A percentile compares a stretch with the other conserved stretches of the same genome.
Conservation (phyloP, 2,329 filamentous ascomycete species). For the Aspergillus oerlinghausenensis region DNA sequence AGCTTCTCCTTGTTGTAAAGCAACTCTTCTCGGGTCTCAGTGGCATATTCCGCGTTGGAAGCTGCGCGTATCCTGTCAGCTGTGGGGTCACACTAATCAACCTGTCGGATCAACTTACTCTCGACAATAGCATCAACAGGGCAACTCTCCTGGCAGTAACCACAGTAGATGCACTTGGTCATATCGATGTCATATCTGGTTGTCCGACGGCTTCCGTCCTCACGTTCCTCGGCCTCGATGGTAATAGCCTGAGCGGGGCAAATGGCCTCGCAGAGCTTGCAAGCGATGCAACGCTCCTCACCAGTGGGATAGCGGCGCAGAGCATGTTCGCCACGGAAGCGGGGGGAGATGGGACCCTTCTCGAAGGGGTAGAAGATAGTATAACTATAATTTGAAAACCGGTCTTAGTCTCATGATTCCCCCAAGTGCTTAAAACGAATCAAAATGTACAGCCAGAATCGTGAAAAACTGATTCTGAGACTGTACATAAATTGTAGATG, state of each 20-base stretch:
- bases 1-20: slow-evolving; percentile 98
- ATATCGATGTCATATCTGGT: slow-evolving; percentile 99
- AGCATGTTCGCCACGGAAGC: slow-evolving; percentile 97
- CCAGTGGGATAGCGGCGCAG: slow-evolving; percentile 93
- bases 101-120: slow-evolving; percentile 41
- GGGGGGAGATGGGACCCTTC: slow-evolving; percentile 95
- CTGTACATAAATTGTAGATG: too few relatives aligned
- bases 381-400: slow-evolving; percentile 57
- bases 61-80: slow-evolving; percentile 35
- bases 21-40: slow-evolving; percentile 82
- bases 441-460: neutral
- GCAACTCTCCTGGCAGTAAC: slow-evolving; percentile 98
- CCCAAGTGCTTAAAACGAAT: neutral
- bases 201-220: slow-evolving; percentile 89
- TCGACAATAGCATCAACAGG: slow-evolving; percentile 93
- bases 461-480: neutral
- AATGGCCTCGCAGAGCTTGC: slow-evolving; percentile 98
- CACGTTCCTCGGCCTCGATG: slow-evolving; percentile 97
- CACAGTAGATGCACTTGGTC: slow-evolving; percentile 99
- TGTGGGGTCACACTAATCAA: slow-evolving; percentile 13
- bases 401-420: neutral
- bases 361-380: slow-evolving; percentile 99
- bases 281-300: slow-evolving; percentile 98
- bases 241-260: slow-evolving; percentile 98
- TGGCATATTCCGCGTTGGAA: slow-evolving; percentile 70